phyloP scores from a whole-genome alignment of 208 protist genomes.

The Crithidia fasciculata region DNA sequence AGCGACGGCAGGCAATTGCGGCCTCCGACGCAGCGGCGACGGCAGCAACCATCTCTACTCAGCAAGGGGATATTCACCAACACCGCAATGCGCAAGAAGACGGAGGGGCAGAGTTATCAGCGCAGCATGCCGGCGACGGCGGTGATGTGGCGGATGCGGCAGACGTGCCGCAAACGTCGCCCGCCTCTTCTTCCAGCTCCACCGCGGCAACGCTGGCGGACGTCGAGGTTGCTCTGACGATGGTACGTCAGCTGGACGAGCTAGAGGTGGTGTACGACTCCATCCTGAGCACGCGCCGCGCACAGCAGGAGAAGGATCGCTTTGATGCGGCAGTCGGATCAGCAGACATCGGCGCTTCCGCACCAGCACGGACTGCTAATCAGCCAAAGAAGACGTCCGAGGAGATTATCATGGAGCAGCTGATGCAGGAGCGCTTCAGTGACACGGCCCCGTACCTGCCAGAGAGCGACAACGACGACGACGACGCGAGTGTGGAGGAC shows the following conservation, averaged over 20 bases:
- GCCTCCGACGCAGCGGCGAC: neutral
- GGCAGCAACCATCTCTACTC: neutral
- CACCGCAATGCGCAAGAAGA: no score
- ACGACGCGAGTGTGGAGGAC: neutral
- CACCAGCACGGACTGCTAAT: neutral
- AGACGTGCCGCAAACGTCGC: neutral
- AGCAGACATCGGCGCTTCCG: neutral
- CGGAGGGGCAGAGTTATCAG: neutral
- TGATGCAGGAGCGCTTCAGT: conserved; percentile 67
- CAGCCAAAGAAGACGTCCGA: conserved; percentile 37
- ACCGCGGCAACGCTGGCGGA: conserved; percentile 19
- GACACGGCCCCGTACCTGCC: conserved; percentile 30
- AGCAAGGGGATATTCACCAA: neutral
- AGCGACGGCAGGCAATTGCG: conserved; percentile 19
- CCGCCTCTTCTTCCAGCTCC: neutral
- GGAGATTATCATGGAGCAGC: conserved; percentile 62
- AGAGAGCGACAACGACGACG: conserved; percentile 36
- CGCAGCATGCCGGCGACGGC: neutral
- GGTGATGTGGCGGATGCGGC: conserved; percentile 9
- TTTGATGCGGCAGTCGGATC: neutral
- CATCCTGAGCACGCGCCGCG: conserved; percentile 27
- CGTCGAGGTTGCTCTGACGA: conserved; percentile 39
- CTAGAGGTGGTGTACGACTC: conserved; percentile 70
- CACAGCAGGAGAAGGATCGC: neutral
- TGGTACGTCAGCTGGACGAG: conserved; percentile 64